Evolutionary conservation across 2,329 filamentous ascomycete genomes (phyloP), one percentile per base, ranked within the genome.

Genomic region (Colletotrichum sp.): DNA sequence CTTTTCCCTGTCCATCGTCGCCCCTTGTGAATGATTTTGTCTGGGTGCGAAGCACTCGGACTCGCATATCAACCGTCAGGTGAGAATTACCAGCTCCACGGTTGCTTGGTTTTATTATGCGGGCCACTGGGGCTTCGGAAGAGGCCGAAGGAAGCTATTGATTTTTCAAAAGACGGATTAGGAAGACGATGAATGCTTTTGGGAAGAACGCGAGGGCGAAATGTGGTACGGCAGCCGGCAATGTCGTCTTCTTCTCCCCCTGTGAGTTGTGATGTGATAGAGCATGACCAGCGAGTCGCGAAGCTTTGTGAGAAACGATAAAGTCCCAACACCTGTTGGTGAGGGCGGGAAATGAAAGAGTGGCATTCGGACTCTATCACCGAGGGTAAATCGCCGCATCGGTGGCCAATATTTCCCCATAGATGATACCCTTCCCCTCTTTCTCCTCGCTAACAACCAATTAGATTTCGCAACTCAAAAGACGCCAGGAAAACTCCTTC

Each of bases 51-150:
- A 22, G 43, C 43, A 52, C 43, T 52, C 43, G 43, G 43, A 52
- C 43, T 52, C 43, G 6, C n/a, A 3, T 10, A 52, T 52, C 43
- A 52, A 4, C n/a, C 4, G 30, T 34, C 58, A 28, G 61, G 61
- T 27, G 61, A 2, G 34, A 28, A 39, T 43, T 8, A 22, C 43
- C 43, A 43, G 39, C 30, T 43, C 69, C 55, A 56, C 28, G 36
- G 8, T 28, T 43, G 9, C 43, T 68, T 58, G 64, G 55, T 56
- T 75, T 67, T 75, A 73, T 72, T 72, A 25, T 67, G 69, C 70
- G 69, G 64, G 69, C 43, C 62, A 12, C 25, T 22, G 67, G 56
- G 32, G 48, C 8, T 3, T 8, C 22, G 48, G 56, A 28, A 15
- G 16, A 22, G 18, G 25, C 58, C 71, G 48, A 52, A 22, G 34